These are phyloP conservation scores for Penicillium sp. DNA, from an alignment of 2,329 filamentous ascomycete genomes.

Conservation along the genomic window DNA sequence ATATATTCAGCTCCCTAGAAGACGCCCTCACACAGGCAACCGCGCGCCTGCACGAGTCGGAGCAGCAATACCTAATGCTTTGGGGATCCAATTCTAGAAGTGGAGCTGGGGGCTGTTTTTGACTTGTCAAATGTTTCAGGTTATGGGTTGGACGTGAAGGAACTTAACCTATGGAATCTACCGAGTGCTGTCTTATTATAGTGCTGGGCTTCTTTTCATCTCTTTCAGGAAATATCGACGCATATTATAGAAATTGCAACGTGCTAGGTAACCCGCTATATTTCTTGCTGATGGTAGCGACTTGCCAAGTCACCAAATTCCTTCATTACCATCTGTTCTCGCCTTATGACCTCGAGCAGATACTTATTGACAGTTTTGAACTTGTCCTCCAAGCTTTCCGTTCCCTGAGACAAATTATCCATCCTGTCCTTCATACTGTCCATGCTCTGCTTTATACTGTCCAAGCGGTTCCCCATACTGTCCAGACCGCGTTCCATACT, in stretches of 20 bases:
- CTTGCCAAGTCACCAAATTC: background rate
- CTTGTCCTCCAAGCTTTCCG: background rate
- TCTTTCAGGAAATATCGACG: background rate
- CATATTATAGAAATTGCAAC: background rate
- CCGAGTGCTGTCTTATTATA: background rate
- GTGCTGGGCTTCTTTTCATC: background rate
- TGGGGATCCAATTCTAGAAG: background rate
- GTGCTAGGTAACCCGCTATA: background rate
- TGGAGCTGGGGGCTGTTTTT: background rate
- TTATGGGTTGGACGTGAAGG: background rate
- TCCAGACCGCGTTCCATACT: background rate
- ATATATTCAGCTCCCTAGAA: slow-evolving; percentile 10
- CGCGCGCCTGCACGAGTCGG: slow-evolving; percentile 2
- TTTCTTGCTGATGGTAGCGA: background rate
- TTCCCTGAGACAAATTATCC: background rate
- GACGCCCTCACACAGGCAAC: slow-evolving; percentile 6
- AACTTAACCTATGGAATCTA: background rate
- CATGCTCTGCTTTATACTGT: rapidly evolving
- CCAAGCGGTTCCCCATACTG: background rate
- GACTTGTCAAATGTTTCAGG: background rate
- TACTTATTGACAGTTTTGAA: background rate
- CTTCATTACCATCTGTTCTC: background rate
- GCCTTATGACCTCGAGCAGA: background rate
- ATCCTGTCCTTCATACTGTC: background rate
- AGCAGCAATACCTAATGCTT: slow-evolving; percentile 5